phyloP scores from a whole-genome alignment of 2,329 filamentous ascomycete genomes.

The Trichoderma oligosporum region DNA sequence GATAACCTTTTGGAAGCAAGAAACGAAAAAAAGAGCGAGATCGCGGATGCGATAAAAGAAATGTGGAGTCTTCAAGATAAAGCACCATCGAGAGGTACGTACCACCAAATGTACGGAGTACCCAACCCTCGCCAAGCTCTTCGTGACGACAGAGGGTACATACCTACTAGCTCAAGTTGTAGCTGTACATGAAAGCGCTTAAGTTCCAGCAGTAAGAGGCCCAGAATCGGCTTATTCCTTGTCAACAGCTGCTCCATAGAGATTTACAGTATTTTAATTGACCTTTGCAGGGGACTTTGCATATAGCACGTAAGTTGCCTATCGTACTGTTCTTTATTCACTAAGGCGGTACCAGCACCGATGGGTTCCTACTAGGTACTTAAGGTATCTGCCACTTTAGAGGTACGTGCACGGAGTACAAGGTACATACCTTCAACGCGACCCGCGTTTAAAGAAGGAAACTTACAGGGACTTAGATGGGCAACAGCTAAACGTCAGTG shows the following conservation, averaged over 20 bases:
- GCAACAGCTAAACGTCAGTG: background rate
- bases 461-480: conserved; percentile 1
- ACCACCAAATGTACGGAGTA: too few species aligned
- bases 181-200: too few species aligned
- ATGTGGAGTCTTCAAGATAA: conserved; percentile 4
- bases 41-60: conserved; percentile 7
- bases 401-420: background rate
- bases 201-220: background rate
- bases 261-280: too few species aligned
- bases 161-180: too few species aligned
- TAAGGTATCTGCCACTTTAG: background rate
- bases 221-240: too few species aligned
- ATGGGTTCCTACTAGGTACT: too few species aligned
- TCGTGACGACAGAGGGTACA: conserved; percentile 5
- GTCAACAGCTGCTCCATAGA: too few species aligned
- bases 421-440: background rate
- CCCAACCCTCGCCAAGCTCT: background rate
- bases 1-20: background rate
- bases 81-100: too few species aligned
- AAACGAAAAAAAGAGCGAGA: background rate
- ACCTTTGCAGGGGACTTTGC: too few species aligned
- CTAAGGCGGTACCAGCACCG: too few species aligned
- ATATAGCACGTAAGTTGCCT: too few species aligned
- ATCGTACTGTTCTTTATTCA: too few species aligned
- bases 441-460: background rate